Base-by-base conservation (phyloP, 2,329 filamentous ascomycete species). In the Xenoacremonium recifei region DNA sequence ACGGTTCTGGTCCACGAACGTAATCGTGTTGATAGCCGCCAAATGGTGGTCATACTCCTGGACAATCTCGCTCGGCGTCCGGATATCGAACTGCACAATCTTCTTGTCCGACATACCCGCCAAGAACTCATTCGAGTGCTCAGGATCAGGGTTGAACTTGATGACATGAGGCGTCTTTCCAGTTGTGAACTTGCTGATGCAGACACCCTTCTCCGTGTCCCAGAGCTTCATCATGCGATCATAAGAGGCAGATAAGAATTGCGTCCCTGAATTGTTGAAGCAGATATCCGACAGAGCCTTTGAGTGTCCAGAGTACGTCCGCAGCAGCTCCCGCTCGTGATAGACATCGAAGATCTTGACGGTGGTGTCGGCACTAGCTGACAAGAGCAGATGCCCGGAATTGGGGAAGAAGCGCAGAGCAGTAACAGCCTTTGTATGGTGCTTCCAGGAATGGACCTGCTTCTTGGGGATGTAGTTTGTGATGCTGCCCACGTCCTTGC, bases 11-110 rank as follows among this genome's bases (percentile, higher is more conserved):
- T 99, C 93, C 53, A 95, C 89, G 66, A 97, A 99, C 4, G 89
- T 93, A 53, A 99, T 89, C 9, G 93, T 97, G 70, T 99, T 99
- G 72, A 99, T 85, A 18, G 93, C 89, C n/a, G 90, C 93, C 48
- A 99, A 73, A 65, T 99, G 93, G 66, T 99, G 93, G 62, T 99
- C 92, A 69, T 99, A 99, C 71, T 97, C 93, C 62, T 99, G 95
- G 11, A 96, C 87, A 44, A 93, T 77, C 57, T 95, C 83, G 53
- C 81, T 82, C 47, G 75, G 69, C 6, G 84, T 83, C 20, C 95
- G 81, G 3, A 84, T 91, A 66, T 99, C 93, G 67, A 95, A 99
- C 62, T 99, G 93, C 31, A 99, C 79, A 55, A 99, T 99, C 74
- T 96, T 96, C 75, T 99, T 99, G 68, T 99, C 92, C 27, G 89